Evolutionary conservation across 164 flowering plant genomes (phyloP).

Genomic region (Sextonia rubra): DNA sequence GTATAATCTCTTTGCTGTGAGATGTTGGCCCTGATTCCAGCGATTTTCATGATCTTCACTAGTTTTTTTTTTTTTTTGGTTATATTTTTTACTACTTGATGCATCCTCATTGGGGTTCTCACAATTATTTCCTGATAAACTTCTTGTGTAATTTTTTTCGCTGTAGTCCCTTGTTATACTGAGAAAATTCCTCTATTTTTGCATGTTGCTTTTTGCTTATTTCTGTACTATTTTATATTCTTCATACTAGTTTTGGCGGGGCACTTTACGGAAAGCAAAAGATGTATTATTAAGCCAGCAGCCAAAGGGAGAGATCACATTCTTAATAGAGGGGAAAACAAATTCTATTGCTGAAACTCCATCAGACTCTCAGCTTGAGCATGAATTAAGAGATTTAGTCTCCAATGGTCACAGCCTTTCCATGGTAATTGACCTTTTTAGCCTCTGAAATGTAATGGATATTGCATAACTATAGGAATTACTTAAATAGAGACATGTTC

Average conservation of each 20-base stretch:
- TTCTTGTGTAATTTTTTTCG: neutral
- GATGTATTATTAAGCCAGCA: slow-evolving; percentile 56
- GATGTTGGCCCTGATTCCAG: too few species aligned
- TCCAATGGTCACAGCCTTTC: slow-evolving; percentile 79
- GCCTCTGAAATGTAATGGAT: neutral
- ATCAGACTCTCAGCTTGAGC: slow-evolving; percentile 72
- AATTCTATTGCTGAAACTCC: slow-evolving; percentile 40
- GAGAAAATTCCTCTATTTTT: neutral
- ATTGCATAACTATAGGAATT: neutral
- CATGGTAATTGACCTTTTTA: slow-evolving; percentile 33
- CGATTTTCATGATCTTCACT: too few species aligned
- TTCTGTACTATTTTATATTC: slow-evolving; percentile 7
- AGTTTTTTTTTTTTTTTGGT: too few species aligned
- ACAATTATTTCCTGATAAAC: neutral
- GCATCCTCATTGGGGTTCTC: neutral
- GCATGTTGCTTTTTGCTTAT: neutral
- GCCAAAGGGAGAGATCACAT: slow-evolving; percentile 92
- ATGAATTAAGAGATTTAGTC: slow-evolving; percentile 54
- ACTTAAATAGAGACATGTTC: neutral
- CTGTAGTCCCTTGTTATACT: neutral
- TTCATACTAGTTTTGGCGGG: slow-evolving; percentile 81
- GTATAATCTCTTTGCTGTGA: too few species aligned
- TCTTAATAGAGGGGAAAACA: slow-evolving; percentile 68
- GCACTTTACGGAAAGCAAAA: slow-evolving; percentile 75
- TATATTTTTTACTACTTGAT: neutral